Conservation (phyloP, 164 flowering plant genomes). For the Chimonanthus praecox region DNA sequence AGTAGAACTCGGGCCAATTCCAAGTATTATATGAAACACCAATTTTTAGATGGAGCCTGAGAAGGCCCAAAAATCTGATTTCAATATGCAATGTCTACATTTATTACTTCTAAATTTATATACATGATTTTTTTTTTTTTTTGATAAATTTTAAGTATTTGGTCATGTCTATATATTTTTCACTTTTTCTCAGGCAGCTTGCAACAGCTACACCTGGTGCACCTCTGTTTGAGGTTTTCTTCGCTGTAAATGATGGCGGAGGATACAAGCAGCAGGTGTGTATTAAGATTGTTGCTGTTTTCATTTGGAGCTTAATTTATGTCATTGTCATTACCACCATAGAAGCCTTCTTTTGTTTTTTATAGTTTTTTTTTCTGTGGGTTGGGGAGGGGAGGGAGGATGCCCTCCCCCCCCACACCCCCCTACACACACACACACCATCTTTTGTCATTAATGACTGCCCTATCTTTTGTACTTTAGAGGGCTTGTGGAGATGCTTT, state of each 20-base stretch:
- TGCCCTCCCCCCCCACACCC: no score
- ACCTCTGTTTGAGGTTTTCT: slow-evolving; percentile 83
- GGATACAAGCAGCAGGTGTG: slow-evolving; percentile 80
- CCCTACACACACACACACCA: no score
- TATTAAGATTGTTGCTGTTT: slow-evolving; percentile 9
- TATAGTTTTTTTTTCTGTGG: no score
- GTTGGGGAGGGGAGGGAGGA: no score
- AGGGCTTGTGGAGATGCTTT: background rate
- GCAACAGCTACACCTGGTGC: slow-evolving; percentile 63
- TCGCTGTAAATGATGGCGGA: slow-evolving; percentile 49
- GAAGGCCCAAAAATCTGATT: no score
- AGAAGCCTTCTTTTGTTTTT: no score
- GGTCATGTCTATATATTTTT: background rate
- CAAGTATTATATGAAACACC: no score
- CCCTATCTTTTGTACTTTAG: background rate
- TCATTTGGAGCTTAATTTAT: background rate
- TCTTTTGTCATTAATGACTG: background rate
- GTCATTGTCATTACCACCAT: no score
- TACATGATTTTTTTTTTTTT: background rate
- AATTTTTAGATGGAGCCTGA: no score
- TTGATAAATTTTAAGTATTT: background rate
- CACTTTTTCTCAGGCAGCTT: slow-evolving; percentile 63
- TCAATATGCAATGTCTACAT: no score
- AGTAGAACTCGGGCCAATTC: no score
- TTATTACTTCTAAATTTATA: no score